These are phyloP conservation scores for Digitaria exilis DNA, from an alignment of 202 grass and related monocot genomes.

Conservation along the genomic window DNA sequence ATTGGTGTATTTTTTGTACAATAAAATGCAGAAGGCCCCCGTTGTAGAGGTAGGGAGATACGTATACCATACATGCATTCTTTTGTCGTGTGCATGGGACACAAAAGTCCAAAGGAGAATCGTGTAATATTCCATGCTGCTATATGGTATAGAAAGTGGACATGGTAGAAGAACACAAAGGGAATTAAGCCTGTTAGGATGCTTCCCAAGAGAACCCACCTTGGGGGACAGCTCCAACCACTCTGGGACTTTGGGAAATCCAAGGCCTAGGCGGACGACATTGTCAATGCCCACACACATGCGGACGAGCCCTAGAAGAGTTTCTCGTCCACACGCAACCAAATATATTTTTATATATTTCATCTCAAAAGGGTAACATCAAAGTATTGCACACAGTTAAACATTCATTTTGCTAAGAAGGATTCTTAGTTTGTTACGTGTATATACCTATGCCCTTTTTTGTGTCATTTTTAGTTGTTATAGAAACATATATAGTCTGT, in stretches of 20 bases:
- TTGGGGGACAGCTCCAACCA: conserved; percentile 53
- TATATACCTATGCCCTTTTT: neutral
- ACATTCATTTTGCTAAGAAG: too few relatives aligned
- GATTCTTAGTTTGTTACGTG: neutral
- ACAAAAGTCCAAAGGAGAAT: conserved; percentile 17
- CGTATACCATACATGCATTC: neutral
- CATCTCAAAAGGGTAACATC: neutral
- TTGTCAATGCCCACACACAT: conserved; percentile 39
- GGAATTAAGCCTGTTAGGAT: conserved; percentile 40
- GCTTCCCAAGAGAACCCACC: conserved; percentile 41
- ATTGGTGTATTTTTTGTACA: neutral
- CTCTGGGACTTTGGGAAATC: conserved; percentile 56
- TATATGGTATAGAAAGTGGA: neutral
- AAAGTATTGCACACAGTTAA: neutral
- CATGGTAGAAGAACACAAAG: conserved; percentile 37
- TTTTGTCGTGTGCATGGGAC: conserved; percentile 21
- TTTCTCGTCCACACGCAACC: neutral
- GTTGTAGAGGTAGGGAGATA: conserved; percentile 4
- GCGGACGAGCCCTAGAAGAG: conserved; percentile 24
- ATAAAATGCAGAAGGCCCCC: neutral
- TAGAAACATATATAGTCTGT: neutral
- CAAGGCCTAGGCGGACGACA: conserved; percentile 58
- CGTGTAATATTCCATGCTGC: conserved; percentile 22
- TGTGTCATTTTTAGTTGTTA: neutral
- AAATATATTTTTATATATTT: neutral